Evolutionary conservation across 352 stramenopile genomes (phyloP).

Genomic region (Phytophthora rubi): DNA sequence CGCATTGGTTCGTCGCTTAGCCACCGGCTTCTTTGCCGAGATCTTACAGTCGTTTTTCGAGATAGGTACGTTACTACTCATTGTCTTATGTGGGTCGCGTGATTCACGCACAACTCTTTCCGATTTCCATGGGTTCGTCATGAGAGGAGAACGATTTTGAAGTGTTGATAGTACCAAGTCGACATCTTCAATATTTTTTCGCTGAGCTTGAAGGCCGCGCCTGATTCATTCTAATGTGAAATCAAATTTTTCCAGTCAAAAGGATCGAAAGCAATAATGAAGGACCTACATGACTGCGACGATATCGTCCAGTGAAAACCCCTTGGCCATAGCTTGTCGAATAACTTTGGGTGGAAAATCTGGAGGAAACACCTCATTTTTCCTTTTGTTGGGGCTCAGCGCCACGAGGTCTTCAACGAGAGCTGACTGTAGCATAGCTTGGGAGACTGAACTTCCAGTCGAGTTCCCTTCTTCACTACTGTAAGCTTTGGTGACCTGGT

Average conservation of each 20-base stretch:
- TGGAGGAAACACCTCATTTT: constrained; percentile 54
- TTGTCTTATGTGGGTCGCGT: neutral
- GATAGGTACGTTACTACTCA: neutral
- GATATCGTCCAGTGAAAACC: constrained; percentile 54
- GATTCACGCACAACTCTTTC: constrained; percentile 42
- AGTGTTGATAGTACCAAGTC: constrained; percentile 52
- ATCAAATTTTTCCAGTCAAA: neutral
- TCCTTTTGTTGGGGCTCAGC: constrained; percentile 55
- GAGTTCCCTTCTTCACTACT: constrained; percentile 20
- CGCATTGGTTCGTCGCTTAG: constrained; percentile 2
- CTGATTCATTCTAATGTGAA: constrained; percentile 26
- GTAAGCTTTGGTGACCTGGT: constrained; percentile 40
- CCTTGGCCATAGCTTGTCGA: constrained; percentile 56
- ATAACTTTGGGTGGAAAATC: constrained; percentile 58
- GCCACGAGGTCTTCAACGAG: constrained; percentile 51
- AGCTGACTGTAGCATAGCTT: constrained; percentile 48
- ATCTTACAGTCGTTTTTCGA: constrained; percentile 1
- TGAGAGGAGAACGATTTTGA: constrained; percentile 52
- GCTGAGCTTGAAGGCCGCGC: constrained; percentile 58
- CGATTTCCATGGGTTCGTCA: constrained; percentile 60
- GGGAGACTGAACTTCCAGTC: constrained; percentile 29
- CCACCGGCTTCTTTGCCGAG: neutral
- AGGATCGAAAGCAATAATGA: neutral
- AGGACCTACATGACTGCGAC: constrained; percentile 62
- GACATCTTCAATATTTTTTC: constrained; percentile 44